Percentiles rank a stretch among this genome's conserved stretches.
These are phyloP conservation scores for Mrakia hoshinonis DNA, from an alignment of 768 basidiomycete genomes.

Conservation along the genomic window DNA sequence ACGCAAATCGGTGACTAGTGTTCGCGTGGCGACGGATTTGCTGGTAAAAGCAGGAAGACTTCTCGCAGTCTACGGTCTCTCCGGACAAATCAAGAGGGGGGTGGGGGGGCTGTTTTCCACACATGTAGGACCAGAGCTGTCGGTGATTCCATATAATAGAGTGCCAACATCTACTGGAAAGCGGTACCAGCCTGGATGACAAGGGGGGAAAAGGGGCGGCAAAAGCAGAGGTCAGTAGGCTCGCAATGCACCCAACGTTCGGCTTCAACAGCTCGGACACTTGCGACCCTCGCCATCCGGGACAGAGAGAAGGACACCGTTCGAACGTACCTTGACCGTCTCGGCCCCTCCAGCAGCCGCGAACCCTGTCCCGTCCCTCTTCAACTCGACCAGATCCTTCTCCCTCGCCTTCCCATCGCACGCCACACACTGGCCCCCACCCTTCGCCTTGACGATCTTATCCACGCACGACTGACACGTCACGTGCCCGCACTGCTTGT, in stretches of 20 bases:
- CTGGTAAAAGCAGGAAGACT: too few relatives aligned
- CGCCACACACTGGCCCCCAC: constrained; percentile 82
- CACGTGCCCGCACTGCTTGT: constrained; percentile 67
- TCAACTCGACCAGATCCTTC: constrained; percentile 70
- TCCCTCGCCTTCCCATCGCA: constrained; percentile 63
- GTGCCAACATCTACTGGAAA: constrained; percentile 8
- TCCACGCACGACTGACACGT: constrained; percentile 86
- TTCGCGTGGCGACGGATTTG: too few relatives aligned
- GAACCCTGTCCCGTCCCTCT: constrained; percentile 63
- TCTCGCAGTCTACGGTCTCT: too few relatives aligned
- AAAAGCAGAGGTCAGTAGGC: too few relatives aligned
- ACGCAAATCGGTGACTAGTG: too few relatives aligned
- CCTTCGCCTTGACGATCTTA: constrained; percentile 63
- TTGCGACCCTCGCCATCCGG: background rate
- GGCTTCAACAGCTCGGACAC: background rate
- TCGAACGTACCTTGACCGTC: constrained; percentile 8
- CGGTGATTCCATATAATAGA: too few relatives aligned
- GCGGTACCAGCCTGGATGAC: background rate
- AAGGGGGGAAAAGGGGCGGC: too few relatives aligned
- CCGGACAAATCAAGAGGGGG: too few relatives aligned
- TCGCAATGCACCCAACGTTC: background rate
- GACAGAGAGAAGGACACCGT: background rate
- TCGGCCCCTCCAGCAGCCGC: constrained; percentile 20
- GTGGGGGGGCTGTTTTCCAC: too few relatives aligned
- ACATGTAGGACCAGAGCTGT: too few relatives aligned